These are phyloP conservation scores for Draba incana DNA, from an alignment of 345 rosid species.

Conservation along the genomic window DNA sequence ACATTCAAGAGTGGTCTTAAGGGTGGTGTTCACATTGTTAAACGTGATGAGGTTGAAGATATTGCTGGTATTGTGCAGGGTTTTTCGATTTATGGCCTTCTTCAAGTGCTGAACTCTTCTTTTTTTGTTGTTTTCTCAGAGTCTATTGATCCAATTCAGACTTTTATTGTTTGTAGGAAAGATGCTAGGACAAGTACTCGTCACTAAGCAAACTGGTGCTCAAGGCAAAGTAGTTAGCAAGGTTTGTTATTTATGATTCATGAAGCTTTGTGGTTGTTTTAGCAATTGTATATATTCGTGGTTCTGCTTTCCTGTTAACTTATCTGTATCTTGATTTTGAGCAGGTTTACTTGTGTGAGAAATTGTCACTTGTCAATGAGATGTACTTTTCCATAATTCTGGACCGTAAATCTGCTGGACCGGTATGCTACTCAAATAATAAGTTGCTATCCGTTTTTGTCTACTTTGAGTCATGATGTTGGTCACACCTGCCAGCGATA, in stretches of 20 bases:
- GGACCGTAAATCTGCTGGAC: conserved; percentile 95
- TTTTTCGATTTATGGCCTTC: too few species aligned
- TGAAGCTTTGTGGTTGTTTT: conserved; percentile 2
- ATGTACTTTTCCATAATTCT: conserved; percentile 98
- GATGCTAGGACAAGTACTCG: conserved; percentile 98
- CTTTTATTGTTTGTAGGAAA: conserved; percentile 51
- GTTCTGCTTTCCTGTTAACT: not conserved
- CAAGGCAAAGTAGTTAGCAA: conserved; percentile 99
- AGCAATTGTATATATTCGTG: not conserved
- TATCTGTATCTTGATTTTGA: not conserved
- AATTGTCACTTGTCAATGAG: conserved; percentile 92
- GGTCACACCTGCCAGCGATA: not conserved
- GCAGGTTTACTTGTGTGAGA: conserved; percentile 96
- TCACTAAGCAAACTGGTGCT: conserved; percentile 96
- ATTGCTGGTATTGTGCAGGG: too few species aligned
- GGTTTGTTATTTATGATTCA: too few species aligned
- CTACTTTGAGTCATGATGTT: conserved; percentile 5
- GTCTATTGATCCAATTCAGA: too few species aligned
- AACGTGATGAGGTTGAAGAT: not conserved
- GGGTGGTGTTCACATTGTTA: too few species aligned
- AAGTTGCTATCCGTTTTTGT: not conserved
- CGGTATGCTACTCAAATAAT: conserved; percentile 60
- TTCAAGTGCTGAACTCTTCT: too few species aligned
- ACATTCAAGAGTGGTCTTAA: too few species aligned
- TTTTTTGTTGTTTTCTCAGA: too few species aligned